Conservation (phyloP, 306 rosid genomes). For the Medicago lupulina region DNA sequence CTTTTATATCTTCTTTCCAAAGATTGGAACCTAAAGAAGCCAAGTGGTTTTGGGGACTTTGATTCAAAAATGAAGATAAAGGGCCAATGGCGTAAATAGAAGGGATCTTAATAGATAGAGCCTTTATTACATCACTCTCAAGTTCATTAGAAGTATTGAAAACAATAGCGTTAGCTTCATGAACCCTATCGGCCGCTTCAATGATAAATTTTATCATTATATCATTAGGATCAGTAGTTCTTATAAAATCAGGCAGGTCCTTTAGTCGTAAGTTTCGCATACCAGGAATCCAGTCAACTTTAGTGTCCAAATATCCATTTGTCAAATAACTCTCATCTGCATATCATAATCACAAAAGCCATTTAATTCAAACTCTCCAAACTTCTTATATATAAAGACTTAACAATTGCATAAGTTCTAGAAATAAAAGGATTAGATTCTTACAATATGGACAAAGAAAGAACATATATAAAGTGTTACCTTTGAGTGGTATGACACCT, state of each 20-base stretch:
- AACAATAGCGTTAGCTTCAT: background rate
- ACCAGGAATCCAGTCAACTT: slow-evolving; percentile 37
- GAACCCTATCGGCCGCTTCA: background rate
- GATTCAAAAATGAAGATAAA: background rate
- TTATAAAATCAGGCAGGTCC: background rate
- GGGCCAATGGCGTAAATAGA: slow-evolving; percentile 9
- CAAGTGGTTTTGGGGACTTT: background rate
- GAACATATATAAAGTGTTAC: background rate
- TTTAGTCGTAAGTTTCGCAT: slow-evolving; percentile 24
- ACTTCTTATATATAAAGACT: no score
- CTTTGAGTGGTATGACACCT: slow-evolving; percentile 39
- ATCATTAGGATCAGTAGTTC: slow-evolving; percentile 35
- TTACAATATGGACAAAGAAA: no score
- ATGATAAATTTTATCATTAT: background rate
- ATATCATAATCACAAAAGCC: no score
- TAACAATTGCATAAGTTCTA: no score
- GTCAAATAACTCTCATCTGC: slow-evolving; percentile 36
- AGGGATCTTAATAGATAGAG: background rate
- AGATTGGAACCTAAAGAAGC: slow-evolving; percentile 10
- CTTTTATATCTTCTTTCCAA: slow-evolving; percentile 21
- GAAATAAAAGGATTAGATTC: no score
- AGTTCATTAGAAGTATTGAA: slow-evolving; percentile 28
- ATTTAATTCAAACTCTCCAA: no score
- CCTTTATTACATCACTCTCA: slow-evolving; percentile 21
- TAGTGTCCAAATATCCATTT: slow-evolving; percentile 20